These are phyloP conservation scores for Apiospora marii DNA, from an alignment of 2,329 filamentous ascomycete species.

Conservation along the genomic window DNA sequence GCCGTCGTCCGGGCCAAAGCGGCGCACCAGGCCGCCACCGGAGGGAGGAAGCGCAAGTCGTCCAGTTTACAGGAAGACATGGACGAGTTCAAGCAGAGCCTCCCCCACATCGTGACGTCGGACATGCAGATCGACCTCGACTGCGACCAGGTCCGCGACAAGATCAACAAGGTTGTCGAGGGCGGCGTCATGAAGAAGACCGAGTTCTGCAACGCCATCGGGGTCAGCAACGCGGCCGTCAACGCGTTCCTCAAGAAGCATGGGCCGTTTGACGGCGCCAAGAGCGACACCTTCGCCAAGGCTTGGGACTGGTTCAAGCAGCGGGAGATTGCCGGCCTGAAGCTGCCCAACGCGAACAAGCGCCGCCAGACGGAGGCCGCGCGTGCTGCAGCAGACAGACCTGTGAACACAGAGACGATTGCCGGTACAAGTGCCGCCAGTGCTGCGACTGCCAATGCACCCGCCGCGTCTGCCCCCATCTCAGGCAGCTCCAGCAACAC, in stretches of 20 bases:
- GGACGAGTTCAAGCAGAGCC: neutral
- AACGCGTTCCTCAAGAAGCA: constrained; percentile 31
- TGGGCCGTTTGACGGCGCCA: constrained; percentile 31
- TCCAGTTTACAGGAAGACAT: neutral
- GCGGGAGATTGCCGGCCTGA: constrained; percentile 34
- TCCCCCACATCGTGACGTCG: neutral
- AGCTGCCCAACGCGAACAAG: constrained; percentile 38
- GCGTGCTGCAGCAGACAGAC: neutral
- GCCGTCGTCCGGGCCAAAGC: neutral
- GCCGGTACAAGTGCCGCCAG: neutral
- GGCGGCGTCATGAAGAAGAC: constrained; percentile 36
- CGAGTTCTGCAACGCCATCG: constrained; percentile 35
- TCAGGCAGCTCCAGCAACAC: neutral
- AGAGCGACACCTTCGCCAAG: constrained; percentile 27
- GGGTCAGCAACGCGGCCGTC: constrained; percentile 27
- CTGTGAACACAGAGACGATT: neutral
- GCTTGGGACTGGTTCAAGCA: constrained; percentile 38
- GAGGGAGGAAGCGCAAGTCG: neutral
- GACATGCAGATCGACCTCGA: neutral
- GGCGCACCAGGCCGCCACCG: neutral
- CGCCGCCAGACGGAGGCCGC: constrained; percentile 29
- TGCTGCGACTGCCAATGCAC: neutral
- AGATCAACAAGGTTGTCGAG: constrained; percentile 36
- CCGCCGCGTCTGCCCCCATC: neutral
- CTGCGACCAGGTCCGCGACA: constrained; percentile 33